A percentile compares a stretch with the other conserved stretches of the same genome.
Evolutionary conservation across 2,329 filamentous ascomycete species (phyloP).

Genomic region (Pseudogymnoascus destructans): DNA sequence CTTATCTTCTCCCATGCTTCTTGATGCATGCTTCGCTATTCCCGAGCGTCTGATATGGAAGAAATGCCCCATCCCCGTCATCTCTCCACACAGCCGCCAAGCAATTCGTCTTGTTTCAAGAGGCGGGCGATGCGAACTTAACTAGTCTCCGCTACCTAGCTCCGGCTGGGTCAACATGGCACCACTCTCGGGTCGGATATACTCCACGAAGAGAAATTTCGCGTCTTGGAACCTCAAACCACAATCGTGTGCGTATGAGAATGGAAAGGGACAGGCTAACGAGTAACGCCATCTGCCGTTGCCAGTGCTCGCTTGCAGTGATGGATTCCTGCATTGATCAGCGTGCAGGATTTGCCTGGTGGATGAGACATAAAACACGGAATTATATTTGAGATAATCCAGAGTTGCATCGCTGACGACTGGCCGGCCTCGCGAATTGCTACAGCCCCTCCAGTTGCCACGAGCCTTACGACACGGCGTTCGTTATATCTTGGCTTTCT

Average conservation of each 20-base stretch:
- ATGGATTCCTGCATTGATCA: neutral
- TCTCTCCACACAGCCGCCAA: neutral
- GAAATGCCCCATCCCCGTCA: neutral
- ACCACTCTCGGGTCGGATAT: neutral
- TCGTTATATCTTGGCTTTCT: neutral
- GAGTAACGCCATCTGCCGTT: neutral
- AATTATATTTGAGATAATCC: neutral
- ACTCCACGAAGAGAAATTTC: neutral
- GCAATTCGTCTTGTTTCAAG: neutral
- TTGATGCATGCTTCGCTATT: neutral
- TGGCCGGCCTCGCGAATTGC: neutral
- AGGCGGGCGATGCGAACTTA: constrained; percentile 6
- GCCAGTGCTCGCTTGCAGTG: neutral
- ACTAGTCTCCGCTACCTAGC: neutral
- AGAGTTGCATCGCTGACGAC: neutral
- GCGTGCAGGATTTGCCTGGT: neutral
- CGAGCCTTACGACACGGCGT: neutral
- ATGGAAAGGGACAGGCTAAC: neutral
- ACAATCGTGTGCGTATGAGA: neutral
- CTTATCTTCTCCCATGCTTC: neutral
- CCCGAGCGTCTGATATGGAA: neutral
- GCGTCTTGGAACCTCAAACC: constrained; percentile 3
- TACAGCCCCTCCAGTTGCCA: neutral
- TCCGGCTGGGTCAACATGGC: neutral
- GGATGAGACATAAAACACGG: neutral